Base-by-base conservation (phyloP, 176 grass and related monocot genomes). In the Eleusine indica region DNA sequence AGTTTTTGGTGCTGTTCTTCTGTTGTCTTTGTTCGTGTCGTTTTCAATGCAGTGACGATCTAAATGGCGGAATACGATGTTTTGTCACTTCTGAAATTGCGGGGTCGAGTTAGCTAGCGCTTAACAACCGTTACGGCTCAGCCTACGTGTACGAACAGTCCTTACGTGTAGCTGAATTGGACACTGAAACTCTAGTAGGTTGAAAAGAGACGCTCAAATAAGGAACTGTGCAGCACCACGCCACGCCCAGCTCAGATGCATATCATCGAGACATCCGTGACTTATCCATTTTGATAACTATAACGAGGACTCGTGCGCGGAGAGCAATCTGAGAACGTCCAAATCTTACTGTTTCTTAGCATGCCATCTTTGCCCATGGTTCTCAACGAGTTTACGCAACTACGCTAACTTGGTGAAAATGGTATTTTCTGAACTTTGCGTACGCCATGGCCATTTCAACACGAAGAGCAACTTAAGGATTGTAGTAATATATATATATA, bases 101-200 rank as follows among this genome's bases (percentile, higher is more conserved):
- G 9, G 18, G 56, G 6, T 58, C 18, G 56, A 58, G 56, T 58
- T 58, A 9, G 56, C 44, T 11, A 47, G 48, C 53, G 16, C 53
- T 19, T 21, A 21, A 12, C 51, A 57, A 6, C 53, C 5, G 18
- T 1, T 12, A 0, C 21, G 71, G 43, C 49, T 74, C 6, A 54
- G 28, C 22, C 57, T 80, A 72, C 84, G 76, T 86, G 77, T 18
- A n/a, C 65, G 21, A 39, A n/a, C 54, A 25, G 64, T 16, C 42
- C 52, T 6, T 21, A 15, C 22, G 14, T 64, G 28, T 10, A 58
- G 49, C 19, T 10, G 57, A 57, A 79, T 16, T 56, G 51, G 30
- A 41, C 76, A 3, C n/a, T 5, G 76, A 29, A 14, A 10, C 21
- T 18, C 32, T 44, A 2, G 22, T 1, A 8, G 19, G 19, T 12